These are phyloP conservation scores for Metschnikowia reukaufii DNA, from an alignment of 805 yeast genomes.

Conservation along the genomic window DNA sequence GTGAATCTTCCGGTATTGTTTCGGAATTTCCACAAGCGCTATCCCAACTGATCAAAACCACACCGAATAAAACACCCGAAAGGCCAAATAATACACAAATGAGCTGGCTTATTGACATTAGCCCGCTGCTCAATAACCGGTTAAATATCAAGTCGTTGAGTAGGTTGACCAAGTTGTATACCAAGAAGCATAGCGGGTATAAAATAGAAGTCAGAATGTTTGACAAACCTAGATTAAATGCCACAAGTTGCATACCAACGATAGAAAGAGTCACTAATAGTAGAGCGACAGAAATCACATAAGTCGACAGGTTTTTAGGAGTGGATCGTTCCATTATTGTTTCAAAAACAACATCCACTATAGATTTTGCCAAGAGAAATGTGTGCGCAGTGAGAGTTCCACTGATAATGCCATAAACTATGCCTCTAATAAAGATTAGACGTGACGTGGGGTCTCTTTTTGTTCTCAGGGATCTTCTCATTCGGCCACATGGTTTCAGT, in stretches of 20 bases:
- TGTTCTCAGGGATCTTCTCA: slow-evolving; percentile 10
- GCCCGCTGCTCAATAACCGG: slow-evolving; percentile 51
- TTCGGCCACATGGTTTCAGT: slow-evolving; percentile 5
- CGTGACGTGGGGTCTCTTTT: slow-evolving; percentile 18
- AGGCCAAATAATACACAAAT: slow-evolving; percentile 47
- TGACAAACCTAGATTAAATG: slow-evolving; percentile 71
- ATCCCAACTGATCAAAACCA: slow-evolving; percentile 60
- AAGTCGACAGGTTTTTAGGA: slow-evolving; percentile 30
- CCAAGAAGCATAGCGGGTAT: slow-evolving; percentile 83
- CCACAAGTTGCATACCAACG: slow-evolving; percentile 69
- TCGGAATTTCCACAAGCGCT: slow-evolving; percentile 26
- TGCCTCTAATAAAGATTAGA: slow-evolving; percentile 49
- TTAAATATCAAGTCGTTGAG: slow-evolving; percentile 53
- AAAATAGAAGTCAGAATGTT: slow-evolving; percentile 71
- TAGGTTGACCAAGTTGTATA: slow-evolving; percentile 67
- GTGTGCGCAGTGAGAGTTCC: slow-evolving; percentile 87
- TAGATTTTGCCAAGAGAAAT: slow-evolving; percentile 77
- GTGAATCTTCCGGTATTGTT: slow-evolving; percentile 5
- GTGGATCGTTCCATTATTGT: slow-evolving; percentile 31
- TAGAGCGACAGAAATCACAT: slow-evolving; percentile 42
- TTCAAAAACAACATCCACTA: slow-evolving; percentile 65
- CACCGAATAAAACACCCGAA: slow-evolving; percentile 62
- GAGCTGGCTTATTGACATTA: slow-evolving; percentile 49
- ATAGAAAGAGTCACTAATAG: slow-evolving; percentile 55
- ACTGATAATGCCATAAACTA: slow-evolving; percentile 62